A percentile compares a stretch with the other conserved stretches of the same genome.
These are phyloP conservation scores for Russula dissimulans DNA, from an alignment of 768 basidiomycete genomes.

Conservation along the genomic window DNA sequence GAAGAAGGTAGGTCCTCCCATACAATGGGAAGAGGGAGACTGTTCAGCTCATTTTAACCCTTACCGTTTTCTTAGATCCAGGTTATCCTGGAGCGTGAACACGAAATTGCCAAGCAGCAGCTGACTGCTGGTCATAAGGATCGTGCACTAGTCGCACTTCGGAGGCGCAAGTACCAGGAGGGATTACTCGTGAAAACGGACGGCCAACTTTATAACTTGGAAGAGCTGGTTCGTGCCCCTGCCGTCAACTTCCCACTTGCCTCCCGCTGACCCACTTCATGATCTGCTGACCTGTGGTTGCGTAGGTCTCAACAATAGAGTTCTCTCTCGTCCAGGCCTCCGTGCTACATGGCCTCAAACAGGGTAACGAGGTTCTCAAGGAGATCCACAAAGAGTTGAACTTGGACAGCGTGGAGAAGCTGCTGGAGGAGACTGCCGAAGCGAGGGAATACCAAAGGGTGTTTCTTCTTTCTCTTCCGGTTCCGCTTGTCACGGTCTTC, in stretches of 20 bases:
- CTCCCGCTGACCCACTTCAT: neutral
- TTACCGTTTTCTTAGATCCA: conserved; percentile 53
- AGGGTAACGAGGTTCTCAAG: conserved; percentile 88
- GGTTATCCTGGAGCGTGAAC: conserved; percentile 75
- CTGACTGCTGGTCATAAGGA: conserved; percentile 77
- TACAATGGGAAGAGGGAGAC: neutral
- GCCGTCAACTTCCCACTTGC: neutral
- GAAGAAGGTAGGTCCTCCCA: conserved; percentile 55
- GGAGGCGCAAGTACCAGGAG: conserved; percentile 92
- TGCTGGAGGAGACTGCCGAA: conserved; percentile 88
- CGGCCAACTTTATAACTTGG: conserved; percentile 76
- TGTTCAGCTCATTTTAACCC: neutral
- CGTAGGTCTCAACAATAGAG: conserved; percentile 90
- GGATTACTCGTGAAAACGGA: conserved; percentile 82
- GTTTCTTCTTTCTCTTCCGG: conserved; percentile 18
- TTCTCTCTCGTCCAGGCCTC: conserved; percentile 92
- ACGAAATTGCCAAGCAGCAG: conserved; percentile 79
- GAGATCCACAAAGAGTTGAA: conserved; percentile 94
- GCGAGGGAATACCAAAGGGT: conserved; percentile 89
- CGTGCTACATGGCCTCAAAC: conserved; percentile 84
- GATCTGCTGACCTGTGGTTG: neutral
- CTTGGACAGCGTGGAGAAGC: conserved; percentile 83
- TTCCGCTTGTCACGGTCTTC: neutral
- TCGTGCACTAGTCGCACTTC: conserved; percentile 76
- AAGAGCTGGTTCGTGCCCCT: conserved; percentile 62